A percentile compares a stretch with the other conserved stretches of the same genome.
Conservation (phyloP, 2,329 filamentous ascomycete genomes). For the Colletotrichum scovillei region DNA sequence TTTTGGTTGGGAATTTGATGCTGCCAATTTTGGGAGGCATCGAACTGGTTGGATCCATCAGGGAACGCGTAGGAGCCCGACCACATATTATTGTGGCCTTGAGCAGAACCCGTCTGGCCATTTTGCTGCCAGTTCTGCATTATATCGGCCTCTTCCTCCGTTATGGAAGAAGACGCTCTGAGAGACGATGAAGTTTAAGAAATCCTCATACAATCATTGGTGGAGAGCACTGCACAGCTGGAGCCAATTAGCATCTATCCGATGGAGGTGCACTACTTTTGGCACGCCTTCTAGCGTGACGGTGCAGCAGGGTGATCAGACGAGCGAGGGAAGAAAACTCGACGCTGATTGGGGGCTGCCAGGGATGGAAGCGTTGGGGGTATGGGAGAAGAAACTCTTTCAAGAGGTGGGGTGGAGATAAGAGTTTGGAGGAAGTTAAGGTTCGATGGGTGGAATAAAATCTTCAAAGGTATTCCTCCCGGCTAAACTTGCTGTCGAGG, state of each 20-base stretch:
- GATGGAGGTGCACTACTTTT: slow-evolving; percentile 5
- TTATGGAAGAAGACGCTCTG: slow-evolving; percentile 10
- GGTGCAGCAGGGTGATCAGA: slow-evolving; percentile 23
- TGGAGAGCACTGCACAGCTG: slow-evolving; percentile 26
- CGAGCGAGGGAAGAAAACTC: slow-evolving; percentile 1
- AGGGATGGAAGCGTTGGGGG: slow-evolving; percentile 2
- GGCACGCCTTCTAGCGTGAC: slow-evolving; percentile 14
- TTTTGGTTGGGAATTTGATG: slow-evolving; percentile 49
- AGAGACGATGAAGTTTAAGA: slow-evolving; percentile 14
- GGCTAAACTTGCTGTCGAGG: background rate
- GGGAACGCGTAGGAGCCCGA: slow-evolving; percentile 19
- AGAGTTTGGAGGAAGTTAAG: slow-evolving; percentile 6
- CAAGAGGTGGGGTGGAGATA: slow-evolving; percentile 20
- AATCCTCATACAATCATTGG: slow-evolving; percentile 30
- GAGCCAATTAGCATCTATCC: slow-evolving; percentile 31
- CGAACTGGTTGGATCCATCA: slow-evolving; percentile 45
- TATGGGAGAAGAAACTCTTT: background rate
- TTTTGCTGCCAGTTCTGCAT: slow-evolving; percentile 38
- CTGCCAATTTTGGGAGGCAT: slow-evolving; percentile 51
- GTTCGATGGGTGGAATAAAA: background rate
- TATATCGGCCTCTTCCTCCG: background rate
- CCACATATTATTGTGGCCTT: slow-evolving; percentile 35
- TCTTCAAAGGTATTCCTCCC: background rate
- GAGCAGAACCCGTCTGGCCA: slow-evolving; percentile 31
- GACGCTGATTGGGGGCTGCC: slow-evolving; percentile 22